A percentile compares a stretch with the other conserved stretches of the same genome.
Evolutionary conservation across 768 basidiomycete genomes (phyloP).

Genomic region (Coprinellus micaceus): DNA sequence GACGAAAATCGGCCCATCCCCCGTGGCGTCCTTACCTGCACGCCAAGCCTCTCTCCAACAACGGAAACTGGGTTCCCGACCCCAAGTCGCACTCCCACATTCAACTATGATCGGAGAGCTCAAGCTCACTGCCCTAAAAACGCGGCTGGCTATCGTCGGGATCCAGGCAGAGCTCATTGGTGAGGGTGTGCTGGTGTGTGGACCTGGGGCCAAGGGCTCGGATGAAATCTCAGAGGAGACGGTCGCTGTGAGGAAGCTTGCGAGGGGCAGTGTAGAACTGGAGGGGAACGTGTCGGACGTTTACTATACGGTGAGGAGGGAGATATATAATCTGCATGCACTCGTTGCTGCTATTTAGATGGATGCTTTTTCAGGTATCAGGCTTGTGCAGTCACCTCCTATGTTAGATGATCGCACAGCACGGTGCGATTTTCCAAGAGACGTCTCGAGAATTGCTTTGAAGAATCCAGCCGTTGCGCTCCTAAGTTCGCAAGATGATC

Average conservation of each 20-base stretch:
- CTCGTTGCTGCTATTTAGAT: constrained; percentile 71
- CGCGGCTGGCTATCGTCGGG: constrained; percentile 67
- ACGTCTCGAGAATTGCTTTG: no score
- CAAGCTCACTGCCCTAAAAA: constrained; percentile 84
- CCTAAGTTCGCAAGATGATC: no score
- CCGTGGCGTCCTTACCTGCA: neutral
- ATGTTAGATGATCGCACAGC: no score
- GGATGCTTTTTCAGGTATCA: no score
- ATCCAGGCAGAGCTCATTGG: constrained; percentile 95
- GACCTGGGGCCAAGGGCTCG: constrained; percentile 46
- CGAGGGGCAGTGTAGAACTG: constrained; percentile 78
- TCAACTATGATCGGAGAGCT: constrained; percentile 98
- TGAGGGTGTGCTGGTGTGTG: constrained; percentile 93
- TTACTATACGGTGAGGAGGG: constrained; percentile 84
- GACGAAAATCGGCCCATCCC: constrained; percentile 14
- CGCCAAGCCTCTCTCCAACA: constrained; percentile 25
- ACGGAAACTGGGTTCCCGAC: constrained; percentile 62
- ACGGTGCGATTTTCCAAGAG: no score
- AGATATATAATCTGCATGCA: constrained; percentile 89
- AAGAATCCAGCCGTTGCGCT: no score
- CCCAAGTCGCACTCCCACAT: constrained; percentile 64
- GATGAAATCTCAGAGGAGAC: constrained; percentile 54
- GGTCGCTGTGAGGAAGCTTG: constrained; percentile 87
- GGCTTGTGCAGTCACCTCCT: no score
- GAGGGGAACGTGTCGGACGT: constrained; percentile 87